These are phyloP conservation scores for Globisporangium echinulatum DNA, from an alignment of 352 stramenopile species.

Conservation along the genomic window DNA sequence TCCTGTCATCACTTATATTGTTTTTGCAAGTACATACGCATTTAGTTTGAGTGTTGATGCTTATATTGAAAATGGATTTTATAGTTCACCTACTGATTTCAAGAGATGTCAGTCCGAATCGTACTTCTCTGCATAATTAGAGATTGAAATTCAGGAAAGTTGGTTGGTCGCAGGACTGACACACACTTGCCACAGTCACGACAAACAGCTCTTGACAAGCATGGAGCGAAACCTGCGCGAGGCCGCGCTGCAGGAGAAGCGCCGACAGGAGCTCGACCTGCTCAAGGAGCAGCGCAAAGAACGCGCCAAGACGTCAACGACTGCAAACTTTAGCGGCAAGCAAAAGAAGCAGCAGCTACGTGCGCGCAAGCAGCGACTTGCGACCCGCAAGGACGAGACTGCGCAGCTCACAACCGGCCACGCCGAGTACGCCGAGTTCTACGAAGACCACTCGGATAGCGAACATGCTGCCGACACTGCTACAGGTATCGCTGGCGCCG, in stretches of 20 bases:
- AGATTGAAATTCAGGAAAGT: not conserved
- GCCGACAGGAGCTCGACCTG: constrained; percentile 61
- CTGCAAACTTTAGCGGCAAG: constrained; percentile 76
- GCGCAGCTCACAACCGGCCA: constrained; percentile 30
- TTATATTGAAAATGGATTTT: not conserved
- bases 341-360: constrained; percentile 84
- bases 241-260: constrained; percentile 58
- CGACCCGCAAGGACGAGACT: constrained; percentile 52
- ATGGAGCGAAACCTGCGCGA: constrained; percentile 56
- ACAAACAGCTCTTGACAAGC: not conserved
- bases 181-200: not conserved
- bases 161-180: not conserved
- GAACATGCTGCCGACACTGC: constrained; percentile 5
- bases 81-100: not conserved
- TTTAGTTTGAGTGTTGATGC: not conserved
- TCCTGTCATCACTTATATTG: not conserved
- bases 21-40: not conserved
- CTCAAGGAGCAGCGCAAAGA: constrained; percentile 83
- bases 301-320: constrained; percentile 43
- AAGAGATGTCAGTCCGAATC: not conserved
- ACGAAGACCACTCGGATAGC: constrained; percentile 23
- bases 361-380: constrained; percentile 72
- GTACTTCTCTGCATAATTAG: not conserved
- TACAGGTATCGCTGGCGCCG: constrained; percentile 9
- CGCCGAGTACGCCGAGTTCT: constrained; percentile 53